These are phyloP conservation scores for Scheffersomyces spartinae DNA, from an alignment of 805 yeast species.

Conservation along the genomic window DNA sequence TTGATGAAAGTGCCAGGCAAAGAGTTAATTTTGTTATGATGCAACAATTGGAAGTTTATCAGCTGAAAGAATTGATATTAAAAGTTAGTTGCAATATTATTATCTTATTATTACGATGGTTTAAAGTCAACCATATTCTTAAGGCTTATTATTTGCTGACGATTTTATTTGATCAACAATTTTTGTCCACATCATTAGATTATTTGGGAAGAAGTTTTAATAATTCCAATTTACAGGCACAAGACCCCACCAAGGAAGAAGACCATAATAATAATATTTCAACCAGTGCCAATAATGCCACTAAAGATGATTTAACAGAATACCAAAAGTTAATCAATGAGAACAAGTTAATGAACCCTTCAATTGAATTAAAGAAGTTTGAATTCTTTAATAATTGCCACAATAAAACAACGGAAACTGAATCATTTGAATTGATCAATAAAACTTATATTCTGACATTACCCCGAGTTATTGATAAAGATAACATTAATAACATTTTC, in stretches of 20 bases:
- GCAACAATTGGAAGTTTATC: conserved; percentile 40
- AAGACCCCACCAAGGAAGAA: too few species aligned
- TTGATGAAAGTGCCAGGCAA: not conserved
- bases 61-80: conserved; percentile 52
- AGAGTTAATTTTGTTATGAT: conserved; percentile 14
- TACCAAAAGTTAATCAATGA: not conserved
- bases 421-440: conserved; percentile 18
- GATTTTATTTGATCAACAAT: conserved; percentile 65
- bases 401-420: conserved; percentile 6
- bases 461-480: conserved; percentile 13
- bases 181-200: conserved; percentile 22
- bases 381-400: conserved; percentile 29
- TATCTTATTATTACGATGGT: conserved; percentile 56
- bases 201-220: conserved; percentile 23
- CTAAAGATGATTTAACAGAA: conserved; percentile 14
- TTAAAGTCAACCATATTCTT: conserved; percentile 62
- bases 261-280: too few species aligned
- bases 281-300: too few species aligned
- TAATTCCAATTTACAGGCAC: conserved; percentile 23
- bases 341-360: conserved; percentile 1
- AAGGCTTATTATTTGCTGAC: conserved; percentile 69
- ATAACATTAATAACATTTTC: conserved; percentile 15
- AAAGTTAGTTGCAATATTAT: conserved; percentile 49
- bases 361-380: conserved; percentile 15
- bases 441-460: conserved; percentile 15